Conservation (phyloP, 2,329 filamentous ascomycete species). For the Colletotrichum gloeosporioides region DNA sequence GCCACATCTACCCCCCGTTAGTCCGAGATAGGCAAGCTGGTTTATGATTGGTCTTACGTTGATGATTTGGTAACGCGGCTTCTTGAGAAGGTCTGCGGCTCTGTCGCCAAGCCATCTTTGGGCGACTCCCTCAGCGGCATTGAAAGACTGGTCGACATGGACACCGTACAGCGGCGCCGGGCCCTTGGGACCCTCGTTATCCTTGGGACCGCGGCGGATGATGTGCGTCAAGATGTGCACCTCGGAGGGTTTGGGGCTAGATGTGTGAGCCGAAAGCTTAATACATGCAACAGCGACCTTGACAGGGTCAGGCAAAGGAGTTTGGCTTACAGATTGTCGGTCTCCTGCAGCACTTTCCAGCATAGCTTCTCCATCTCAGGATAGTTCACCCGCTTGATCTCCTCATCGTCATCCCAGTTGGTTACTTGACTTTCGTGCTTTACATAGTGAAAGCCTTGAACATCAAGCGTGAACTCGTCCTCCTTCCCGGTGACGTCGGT, state of each 20-base stretch:
- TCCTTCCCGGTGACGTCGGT: constrained; percentile 68
- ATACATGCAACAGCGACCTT: background rate
- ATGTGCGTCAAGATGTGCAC: constrained; percentile 19
- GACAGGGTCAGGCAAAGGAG: background rate
- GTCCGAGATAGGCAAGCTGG: constrained; percentile 54
- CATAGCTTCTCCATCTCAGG: constrained; percentile 22
- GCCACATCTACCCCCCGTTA: constrained; percentile 37
- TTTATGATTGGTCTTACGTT: constrained; percentile 45
- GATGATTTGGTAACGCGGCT: constrained; percentile 56
- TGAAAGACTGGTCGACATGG: constrained; percentile 64
- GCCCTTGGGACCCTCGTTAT: background rate
- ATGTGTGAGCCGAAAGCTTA: background rate
- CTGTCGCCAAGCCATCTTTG: constrained; percentile 8
- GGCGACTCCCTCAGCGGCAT: constrained; percentile 34
- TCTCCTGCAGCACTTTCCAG: constrained; percentile 16
- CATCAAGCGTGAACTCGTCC: constrained; percentile 65
- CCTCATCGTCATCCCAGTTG: constrained; percentile 58
- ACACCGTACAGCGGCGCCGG: constrained; percentile 29
- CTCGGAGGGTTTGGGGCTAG: constrained; percentile 9
- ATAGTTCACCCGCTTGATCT: constrained; percentile 47
- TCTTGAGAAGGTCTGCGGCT: constrained; percentile 35
- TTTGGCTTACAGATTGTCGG: background rate
- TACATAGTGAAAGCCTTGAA: constrained; percentile 58
- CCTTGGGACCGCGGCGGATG: constrained; percentile 13
- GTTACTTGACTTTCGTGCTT: constrained; percentile 60